phyloP scores from a whole-genome alignment of 1,139 yeast species.

The Hyphopichia wangnamkhiaoensis region DNA sequence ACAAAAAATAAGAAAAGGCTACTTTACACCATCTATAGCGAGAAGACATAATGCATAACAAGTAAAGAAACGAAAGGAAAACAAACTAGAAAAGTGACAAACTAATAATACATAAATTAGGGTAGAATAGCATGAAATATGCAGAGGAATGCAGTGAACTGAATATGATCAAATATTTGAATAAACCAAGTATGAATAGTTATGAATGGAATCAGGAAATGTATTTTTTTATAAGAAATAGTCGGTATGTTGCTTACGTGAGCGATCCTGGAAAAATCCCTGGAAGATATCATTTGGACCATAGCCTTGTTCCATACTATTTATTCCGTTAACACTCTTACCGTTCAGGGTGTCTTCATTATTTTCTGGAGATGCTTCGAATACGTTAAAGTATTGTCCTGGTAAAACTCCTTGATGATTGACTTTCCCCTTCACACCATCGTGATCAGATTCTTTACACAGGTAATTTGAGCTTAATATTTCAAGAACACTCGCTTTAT shows the following conservation, averaged over 20 bases:
- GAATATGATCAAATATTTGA: background rate
- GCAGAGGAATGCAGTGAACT: no score
- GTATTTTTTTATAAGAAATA: slow-evolving; percentile 53
- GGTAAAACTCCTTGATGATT: slow-evolving; percentile 30
- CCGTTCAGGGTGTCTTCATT: slow-evolving; percentile 47
- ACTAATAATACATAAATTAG: background rate
- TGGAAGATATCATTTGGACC: slow-evolving; percentile 21
- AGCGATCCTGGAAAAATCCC: slow-evolving; percentile 26
- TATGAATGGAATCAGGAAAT: background rate
- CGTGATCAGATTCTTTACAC: slow-evolving; percentile 13
- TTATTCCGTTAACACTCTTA: slow-evolving; percentile 40
- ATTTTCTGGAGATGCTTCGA: slow-evolving; percentile 95
- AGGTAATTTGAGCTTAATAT: slow-evolving; percentile 44
- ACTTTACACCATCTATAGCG: no score
- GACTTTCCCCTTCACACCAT: slow-evolving; percentile 10
- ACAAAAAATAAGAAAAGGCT: no score
- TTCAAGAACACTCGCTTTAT: slow-evolving; percentile 91
- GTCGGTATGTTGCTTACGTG: slow-evolving; percentile 56
- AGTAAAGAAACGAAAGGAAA: no score
- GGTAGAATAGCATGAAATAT: no score
- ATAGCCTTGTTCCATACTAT: slow-evolving; percentile 14
- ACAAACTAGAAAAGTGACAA: background rate
- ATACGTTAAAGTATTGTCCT: slow-evolving; percentile 78
- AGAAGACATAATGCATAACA: no score
- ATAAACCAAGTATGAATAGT: background rate